A percentile compares a stretch with the other conserved stretches of the same genome.
Evolutionary conservation across 805 yeast species (phyloP).

Genomic region (Trichomonascus vanleenenianus): DNA sequence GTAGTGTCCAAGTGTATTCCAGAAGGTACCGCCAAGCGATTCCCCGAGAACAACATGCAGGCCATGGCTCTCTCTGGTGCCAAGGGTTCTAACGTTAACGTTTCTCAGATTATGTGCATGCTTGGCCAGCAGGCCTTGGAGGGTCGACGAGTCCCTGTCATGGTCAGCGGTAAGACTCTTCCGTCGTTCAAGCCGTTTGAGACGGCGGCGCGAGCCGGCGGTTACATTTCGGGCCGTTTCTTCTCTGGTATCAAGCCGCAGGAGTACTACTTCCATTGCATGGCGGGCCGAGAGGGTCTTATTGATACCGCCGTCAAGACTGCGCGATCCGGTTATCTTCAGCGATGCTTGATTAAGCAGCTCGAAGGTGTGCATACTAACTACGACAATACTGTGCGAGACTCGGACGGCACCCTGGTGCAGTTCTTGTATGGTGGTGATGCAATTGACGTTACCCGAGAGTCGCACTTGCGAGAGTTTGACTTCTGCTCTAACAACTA

Average conservation of each 20-base stretch:
- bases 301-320: constrained; percentile 99
- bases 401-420: constrained; percentile 86
- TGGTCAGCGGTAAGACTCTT: constrained; percentile 96
- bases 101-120: constrained; percentile 98
- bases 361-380: constrained; percentile 93
- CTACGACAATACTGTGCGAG: constrained; percentile 93
- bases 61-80: constrained; percentile 99
- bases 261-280: constrained; percentile 98
- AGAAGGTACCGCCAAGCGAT: constrained; percentile 87
- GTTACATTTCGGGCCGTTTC: constrained; percentile 93
- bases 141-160: constrained; percentile 98
- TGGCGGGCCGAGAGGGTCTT: constrained; percentile 99
- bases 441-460: constrained; percentile 87
- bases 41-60: constrained; percentile 97
- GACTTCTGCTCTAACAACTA: constrained; percentile 88
- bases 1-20: constrained; percentile 95
- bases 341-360: constrained; percentile 96
- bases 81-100: constrained; percentile 96
- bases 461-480: constrained; percentile 89
- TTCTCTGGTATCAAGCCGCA: constrained; percentile 97
- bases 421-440: constrained; percentile 99
- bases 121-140: constrained; percentile 98
- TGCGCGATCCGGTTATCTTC: constrained; percentile 95
- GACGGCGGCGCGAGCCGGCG: constrained; percentile 98
- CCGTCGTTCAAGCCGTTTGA: constrained; percentile 96